These are phyloP conservation scores for Vaccinium myrtillus DNA, from an alignment of 148 eudicot species.

Conservation along the genomic window DNA sequence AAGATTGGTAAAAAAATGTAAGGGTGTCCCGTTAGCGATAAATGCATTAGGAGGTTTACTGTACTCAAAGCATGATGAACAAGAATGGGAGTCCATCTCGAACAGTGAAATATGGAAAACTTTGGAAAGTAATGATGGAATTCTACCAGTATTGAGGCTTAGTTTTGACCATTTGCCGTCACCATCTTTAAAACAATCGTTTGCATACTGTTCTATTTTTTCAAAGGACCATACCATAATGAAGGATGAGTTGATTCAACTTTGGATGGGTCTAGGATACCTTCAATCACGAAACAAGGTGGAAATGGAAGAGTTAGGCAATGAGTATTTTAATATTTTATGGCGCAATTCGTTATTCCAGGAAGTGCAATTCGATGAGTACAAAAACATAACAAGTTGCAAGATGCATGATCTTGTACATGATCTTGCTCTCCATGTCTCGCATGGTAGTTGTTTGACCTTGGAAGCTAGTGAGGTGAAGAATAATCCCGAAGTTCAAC, in stretches of 20 bases:
- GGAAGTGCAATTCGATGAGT: neutral
- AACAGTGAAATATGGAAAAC: neutral
- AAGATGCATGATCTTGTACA: conserved; percentile 13
- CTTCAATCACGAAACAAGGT: neutral
- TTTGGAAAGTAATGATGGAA: neutral
- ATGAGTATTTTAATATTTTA: neutral
- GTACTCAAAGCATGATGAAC: neutral
- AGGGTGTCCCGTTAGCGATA: conserved; percentile 23
- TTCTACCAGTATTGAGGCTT: conserved; percentile 6
- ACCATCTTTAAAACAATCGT: conserved; percentile 20
- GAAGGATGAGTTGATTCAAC: neutral
- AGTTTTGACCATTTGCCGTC: conserved; percentile 19
- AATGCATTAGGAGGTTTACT: conserved; percentile 16
- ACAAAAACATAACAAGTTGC: neutral
- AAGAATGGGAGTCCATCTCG: conserved; percentile 11
- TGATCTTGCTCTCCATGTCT: conserved; percentile 17
- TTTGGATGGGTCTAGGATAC: conserved; percentile 3
- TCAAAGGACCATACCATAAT: neutral
- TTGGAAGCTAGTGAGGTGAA: neutral
- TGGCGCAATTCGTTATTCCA: neutral
- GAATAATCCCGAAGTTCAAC: too few species aligned
- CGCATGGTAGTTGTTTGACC: neutral
- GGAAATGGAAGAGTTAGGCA: neutral
- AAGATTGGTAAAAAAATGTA: neutral
- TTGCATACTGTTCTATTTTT: conserved; percentile 10